Evolutionary conservation across 164 flowering plant species (phyloP).

Genomic region (Magnolia sinica): DNA sequence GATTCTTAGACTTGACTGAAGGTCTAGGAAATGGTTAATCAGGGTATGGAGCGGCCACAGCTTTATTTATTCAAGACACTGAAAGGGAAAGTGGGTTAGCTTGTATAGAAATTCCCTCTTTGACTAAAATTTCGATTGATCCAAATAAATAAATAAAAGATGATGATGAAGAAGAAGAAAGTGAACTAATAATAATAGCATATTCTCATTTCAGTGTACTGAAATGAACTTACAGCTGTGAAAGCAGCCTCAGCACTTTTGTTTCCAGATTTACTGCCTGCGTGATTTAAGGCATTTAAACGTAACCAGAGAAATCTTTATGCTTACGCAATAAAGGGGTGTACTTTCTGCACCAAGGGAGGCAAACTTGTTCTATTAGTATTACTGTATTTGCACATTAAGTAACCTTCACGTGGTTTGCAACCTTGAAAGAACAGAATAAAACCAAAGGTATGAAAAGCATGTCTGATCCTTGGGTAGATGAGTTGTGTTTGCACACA

Average conservation of each 20-base stretch:
- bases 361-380: too few species aligned
- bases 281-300: constrained; percentile 80
- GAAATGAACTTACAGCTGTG: constrained; percentile 79
- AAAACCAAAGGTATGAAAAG: too few species aligned
- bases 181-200: not conserved
- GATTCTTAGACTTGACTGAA: too few species aligned
- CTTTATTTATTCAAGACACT: not conserved
- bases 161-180: not conserved
- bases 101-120: not conserved
- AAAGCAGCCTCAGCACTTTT: constrained; percentile 94
- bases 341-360: not conserved
- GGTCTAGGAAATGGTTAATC: not conserved
- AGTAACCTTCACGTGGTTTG: too few species aligned
- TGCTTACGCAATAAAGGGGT: not conserved
- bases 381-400: too few species aligned
- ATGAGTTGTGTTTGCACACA: too few species aligned
- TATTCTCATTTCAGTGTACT: too few species aligned
- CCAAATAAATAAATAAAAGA: too few species aligned
- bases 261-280: constrained; percentile 95
- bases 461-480: too few species aligned
- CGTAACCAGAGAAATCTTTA: constrained; percentile 3
- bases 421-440: too few species aligned
- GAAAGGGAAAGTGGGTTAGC: not conserved
- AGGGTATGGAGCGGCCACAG: not conserved
- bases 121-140: too few species aligned